Evolutionary conservation across 129 eudicot species (phyloP).

Genomic region (Glebionis coronaria): DNA sequence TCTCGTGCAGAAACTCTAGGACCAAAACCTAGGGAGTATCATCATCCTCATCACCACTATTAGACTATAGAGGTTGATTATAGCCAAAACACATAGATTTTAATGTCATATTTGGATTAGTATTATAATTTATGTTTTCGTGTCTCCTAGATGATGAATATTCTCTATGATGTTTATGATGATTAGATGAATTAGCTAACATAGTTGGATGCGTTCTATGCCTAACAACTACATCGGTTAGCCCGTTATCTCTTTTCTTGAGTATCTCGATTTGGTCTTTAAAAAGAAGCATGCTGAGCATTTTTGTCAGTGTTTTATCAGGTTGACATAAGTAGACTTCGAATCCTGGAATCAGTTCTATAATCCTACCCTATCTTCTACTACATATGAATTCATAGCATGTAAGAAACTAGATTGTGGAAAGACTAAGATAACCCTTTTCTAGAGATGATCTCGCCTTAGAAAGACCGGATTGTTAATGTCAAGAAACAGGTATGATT

Average conservation of each 20-base stretch:
- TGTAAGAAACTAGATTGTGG: constrained; percentile 20
- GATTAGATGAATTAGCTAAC: constrained; percentile 62
- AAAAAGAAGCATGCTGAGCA: constrained; percentile 42
- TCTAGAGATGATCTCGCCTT: constrained; percentile 37
- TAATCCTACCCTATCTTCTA: constrained; percentile 77
- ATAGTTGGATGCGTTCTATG: constrained; percentile 51
- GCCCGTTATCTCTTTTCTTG: constrained; percentile 46
- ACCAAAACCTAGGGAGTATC: constrained; percentile 95
- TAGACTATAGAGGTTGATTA: background rate
- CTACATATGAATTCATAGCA: constrained; percentile 56
- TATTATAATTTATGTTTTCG: constrained; percentile 38
- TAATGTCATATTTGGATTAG: constrained; percentile 28
- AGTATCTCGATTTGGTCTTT: constrained; percentile 39
- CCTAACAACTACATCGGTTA: constrained; percentile 72
- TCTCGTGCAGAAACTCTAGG: constrained; percentile 55
- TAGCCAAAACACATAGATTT: constrained; percentile 23
- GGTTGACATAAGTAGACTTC: constrained; percentile 78
- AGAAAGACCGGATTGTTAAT: constrained; percentile 38
- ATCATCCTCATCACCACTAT: constrained; percentile 40
- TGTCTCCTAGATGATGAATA: constrained; percentile 38
- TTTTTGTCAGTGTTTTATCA: constrained; percentile 39
- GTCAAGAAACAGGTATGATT: background rate
- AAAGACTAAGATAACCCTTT: background rate
- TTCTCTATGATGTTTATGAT: constrained; percentile 48
- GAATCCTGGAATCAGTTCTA: constrained; percentile 64